Percentiles rank a stretch among this genome's conserved stretches.
These are phyloP conservation scores for Prunus mira DNA, from an alignment of 306 rosid genomes.

Conservation along the genomic window DNA sequence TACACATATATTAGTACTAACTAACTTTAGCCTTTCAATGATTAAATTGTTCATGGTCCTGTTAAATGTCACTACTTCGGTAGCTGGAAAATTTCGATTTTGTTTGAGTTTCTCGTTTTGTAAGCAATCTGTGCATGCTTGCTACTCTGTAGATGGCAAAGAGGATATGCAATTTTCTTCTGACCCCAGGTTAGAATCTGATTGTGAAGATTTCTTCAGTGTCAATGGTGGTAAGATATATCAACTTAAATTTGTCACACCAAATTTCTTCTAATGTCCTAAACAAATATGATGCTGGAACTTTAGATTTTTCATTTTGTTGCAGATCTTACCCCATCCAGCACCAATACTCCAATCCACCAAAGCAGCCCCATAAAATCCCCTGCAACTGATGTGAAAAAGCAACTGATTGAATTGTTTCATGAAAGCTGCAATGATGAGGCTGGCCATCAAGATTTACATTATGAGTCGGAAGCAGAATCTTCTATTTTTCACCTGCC, in stretches of 20 bases:
- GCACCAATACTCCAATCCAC: conserved; percentile 17
- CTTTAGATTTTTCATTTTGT: neutral
- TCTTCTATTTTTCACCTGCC: neutral
- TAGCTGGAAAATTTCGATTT: neutral
- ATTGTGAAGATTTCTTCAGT: conserved; percentile 50
- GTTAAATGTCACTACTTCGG: neutral
- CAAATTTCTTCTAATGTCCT: neutral
- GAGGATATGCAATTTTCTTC: conserved; percentile 40
- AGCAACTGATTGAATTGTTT: conserved; percentile 44
- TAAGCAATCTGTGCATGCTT: neutral
- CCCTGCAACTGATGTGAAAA: conserved; percentile 21
- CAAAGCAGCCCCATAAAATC: conserved; percentile 4
- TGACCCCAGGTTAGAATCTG: conserved; percentile 36
- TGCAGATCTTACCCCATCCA: conserved; percentile 42
- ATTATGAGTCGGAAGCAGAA: conserved; percentile 1
- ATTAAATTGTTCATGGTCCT: neutral
- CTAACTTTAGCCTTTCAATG: too few relatives aligned
- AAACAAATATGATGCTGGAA: neutral
- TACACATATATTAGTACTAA: too few relatives aligned
- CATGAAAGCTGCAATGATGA: conserved; percentile 31
- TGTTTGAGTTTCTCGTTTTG: neutral
- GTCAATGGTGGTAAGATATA: conserved; percentile 36
- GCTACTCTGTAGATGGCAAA: conserved; percentile 23
- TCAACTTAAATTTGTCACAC: neutral
- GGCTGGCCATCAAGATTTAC: neutral